Base-by-base conservation (phyloP, 306 rosid genomes). In the Cicer cuneatum region DNA sequence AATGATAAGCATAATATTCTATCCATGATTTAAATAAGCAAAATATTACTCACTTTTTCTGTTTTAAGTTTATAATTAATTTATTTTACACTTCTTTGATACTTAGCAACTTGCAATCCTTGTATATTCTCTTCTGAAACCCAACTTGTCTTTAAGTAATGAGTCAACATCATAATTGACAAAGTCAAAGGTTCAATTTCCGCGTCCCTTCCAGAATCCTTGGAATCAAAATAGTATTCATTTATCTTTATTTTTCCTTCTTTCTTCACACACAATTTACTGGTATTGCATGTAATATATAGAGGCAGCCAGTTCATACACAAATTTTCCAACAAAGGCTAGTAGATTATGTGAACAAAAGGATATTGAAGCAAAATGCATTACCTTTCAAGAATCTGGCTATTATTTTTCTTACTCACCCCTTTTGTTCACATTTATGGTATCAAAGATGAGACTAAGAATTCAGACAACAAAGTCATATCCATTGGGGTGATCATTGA, bases 401-500 rank as follows among this genome's bases (percentile, higher is more conserved):
- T 73, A 38, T 24, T 71, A 16, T 79, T 69, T 56, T 10, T 11
- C 72, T 45, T 78, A 7, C 77, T 81, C 60, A 11, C 51, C 54
- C 43, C 71, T 2, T 68, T n/a, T 76, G 60, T 58, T 64, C 59
- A 68, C 54, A 52, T 49, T 11, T 21, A 1, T 14, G 72, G 39
- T 61, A 8, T 39, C 71, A 57, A 9, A 43, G 58, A 48, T 42
- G 75, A 69, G 16, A 39, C 64, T 5, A 47, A 16, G 15, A 52
- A 14, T 8, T 57, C 39, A 18, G 37, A 18, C 7, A 61, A 14
- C 10, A 56, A 66, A 53, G 83, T 86, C 47, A 66, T 72, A 64
- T 13, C 74, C 0, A 35, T 86, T 35, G 89, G 87, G 37, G 83
- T 68, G 18, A 74, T 83, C 70, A 53, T 78, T 47, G 85, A 86